Conservation (phyloP, 2,329 filamentous ascomycete species). For the Fusarium nematophilum region DNA sequence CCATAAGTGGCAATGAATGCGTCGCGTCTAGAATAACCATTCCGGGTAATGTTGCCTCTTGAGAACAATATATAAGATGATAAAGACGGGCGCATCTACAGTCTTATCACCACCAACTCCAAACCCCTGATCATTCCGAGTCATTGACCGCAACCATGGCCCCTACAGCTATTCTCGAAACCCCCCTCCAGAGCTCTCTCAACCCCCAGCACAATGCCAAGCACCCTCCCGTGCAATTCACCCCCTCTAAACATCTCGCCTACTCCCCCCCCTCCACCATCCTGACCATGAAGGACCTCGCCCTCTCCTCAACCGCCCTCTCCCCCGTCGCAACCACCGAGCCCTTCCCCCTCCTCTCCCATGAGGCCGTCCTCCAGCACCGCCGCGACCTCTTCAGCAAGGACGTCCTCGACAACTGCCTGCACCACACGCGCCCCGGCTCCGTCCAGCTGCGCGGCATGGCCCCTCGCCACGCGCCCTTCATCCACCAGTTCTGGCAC, state of each 20-base stretch:
- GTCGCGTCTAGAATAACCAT: slow-evolving; percentile 2
- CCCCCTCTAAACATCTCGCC: slow-evolving; percentile 34
- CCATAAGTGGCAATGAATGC: not conserved
- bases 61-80: not conserved
- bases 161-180: slow-evolving; percentile 18
- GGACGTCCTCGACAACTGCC: slow-evolving; percentile 46
- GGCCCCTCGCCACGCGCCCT: slow-evolving; percentile 46
- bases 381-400: slow-evolving; percentile 37
- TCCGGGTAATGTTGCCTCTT: not conserved
- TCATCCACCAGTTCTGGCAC: slow-evolving; percentile 59
- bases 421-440: slow-evolving; percentile 41
- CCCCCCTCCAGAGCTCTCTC: not conserved
- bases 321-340: slow-evolving; percentile 45
- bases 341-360: slow-evolving; percentile 45
- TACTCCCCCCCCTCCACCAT: slow-evolving; percentile 24
- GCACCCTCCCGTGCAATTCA: slow-evolving; percentile 12
- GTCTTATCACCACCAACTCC: not conserved
- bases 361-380: slow-evolving; percentile 38
- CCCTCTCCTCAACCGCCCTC: slow-evolving; percentile 28
- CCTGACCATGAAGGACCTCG: slow-evolving; percentile 40
- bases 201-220: not conserved
- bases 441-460: slow-evolving; percentile 46
- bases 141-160: slow-evolving; percentile 23
- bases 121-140: not conserved
- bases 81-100: not conserved